phyloP scores from a whole-genome alignment of 257 asterid species.

The Euphrasia confusa region DNA sequence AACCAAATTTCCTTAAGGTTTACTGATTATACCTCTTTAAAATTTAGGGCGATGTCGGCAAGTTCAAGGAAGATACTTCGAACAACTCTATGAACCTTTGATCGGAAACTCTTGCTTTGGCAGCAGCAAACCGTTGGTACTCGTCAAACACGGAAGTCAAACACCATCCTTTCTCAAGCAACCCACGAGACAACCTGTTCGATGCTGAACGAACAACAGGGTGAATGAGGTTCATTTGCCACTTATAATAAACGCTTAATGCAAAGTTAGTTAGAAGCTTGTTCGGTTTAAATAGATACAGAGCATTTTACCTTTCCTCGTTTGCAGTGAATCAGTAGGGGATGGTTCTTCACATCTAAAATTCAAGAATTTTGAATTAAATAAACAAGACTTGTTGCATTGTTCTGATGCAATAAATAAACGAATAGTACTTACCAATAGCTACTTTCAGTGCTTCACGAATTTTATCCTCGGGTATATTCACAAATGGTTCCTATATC shows the following conservation, averaged over 20 bases:
- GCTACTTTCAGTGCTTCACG: conserved; percentile 67
- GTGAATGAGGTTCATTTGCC: conserved; percentile 7
- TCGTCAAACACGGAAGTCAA: conserved; percentile 76
- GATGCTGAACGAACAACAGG: conserved; percentile 48
- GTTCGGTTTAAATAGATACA: neutral
- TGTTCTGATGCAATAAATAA: neutral
- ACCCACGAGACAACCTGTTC: conserved; percentile 89
- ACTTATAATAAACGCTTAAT: conserved; percentile 7
- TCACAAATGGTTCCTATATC: conserved; percentile 78
- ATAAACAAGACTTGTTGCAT: conserved; percentile 1
- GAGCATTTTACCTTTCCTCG: conserved; percentile 60
- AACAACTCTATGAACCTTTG: conserved; percentile 87
- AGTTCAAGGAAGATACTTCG: conserved; percentile 50
- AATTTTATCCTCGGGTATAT: conserved; percentile 71
- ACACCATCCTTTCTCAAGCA: conserved; percentile 89
- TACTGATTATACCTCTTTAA: conserved; percentile 41
- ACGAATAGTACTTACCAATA: conserved; percentile 41
- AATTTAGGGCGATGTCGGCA: conserved; percentile 38
- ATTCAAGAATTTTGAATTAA: neutral
- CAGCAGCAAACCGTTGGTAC: conserved; percentile 88
- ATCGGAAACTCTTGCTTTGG: conserved; percentile 74
- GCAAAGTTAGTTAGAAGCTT: conserved; percentile 2
- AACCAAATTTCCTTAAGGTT: neutral
- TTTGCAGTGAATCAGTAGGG: conserved; percentile 76
- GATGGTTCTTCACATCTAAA: conserved; percentile 70